Conservation (phyloP, 441 rosid species). For the Rhodomyrtus psidioides region DNA sequence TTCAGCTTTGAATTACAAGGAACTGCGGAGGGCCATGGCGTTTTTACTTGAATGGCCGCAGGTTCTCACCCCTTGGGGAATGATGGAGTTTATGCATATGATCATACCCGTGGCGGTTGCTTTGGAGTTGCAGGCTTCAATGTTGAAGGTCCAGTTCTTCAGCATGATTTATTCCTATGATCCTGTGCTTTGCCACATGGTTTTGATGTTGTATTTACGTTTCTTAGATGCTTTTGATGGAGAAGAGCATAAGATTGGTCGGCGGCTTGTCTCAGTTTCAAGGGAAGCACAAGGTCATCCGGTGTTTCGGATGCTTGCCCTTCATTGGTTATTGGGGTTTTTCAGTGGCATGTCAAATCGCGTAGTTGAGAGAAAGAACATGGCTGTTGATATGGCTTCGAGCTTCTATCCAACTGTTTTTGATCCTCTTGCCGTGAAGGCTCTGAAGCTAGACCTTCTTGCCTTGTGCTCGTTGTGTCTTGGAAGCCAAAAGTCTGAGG, state of each 20-base stretch:
- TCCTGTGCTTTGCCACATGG: slow-evolving; percentile 68
- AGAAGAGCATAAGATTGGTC: slow-evolving; percentile 64
- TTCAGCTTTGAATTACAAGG: slow-evolving; percentile 68
- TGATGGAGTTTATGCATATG: slow-evolving; percentile 76
- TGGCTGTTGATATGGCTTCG: slow-evolving; percentile 44
- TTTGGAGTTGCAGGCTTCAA: slow-evolving; percentile 80
- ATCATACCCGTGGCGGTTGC: slow-evolving; percentile 65
- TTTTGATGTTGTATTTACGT: slow-evolving; percentile 48
- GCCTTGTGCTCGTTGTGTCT: slow-evolving; percentile 54
- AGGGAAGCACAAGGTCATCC: slow-evolving; percentile 57
- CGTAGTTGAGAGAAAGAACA: slow-evolving; percentile 41
- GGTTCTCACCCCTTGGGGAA: slow-evolving; percentile 71
- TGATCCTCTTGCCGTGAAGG: slow-evolving; percentile 83
- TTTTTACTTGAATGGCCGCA: slow-evolving; percentile 79
- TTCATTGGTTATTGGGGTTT: slow-evolving; percentile 79
- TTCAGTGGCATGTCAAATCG: slow-evolving; percentile 30
- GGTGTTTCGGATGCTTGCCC: slow-evolving; percentile 70
- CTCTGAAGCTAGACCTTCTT: slow-evolving; percentile 76
- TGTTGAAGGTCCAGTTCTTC: slow-evolving; percentile 87
- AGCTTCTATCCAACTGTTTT: slow-evolving; percentile 68
- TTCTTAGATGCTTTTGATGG: slow-evolving; percentile 68
- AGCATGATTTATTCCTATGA: slow-evolving; percentile 79
- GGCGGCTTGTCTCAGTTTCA: slow-evolving; percentile 59
- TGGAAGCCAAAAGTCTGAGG: slow-evolving; percentile 24
- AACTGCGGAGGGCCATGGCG: slow-evolving; percentile 73